These are phyloP conservation scores for Suhomyces pyralidae DNA, from an alignment of 805 yeast species.

Conservation along the genomic window DNA sequence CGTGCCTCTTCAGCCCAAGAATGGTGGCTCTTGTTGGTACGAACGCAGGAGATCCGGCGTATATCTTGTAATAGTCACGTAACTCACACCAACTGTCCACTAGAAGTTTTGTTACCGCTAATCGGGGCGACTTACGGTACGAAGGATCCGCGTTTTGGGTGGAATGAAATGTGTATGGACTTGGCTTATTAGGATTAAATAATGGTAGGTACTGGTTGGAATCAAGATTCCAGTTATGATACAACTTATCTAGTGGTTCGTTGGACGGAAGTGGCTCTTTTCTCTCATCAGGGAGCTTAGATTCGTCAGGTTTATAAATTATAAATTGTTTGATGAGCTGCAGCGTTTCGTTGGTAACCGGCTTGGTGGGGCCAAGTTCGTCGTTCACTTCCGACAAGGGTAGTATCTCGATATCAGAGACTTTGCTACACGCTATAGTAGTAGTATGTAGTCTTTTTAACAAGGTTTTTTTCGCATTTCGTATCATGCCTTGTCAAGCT, in stretches of 20 bases:
- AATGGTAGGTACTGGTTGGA: conserved; percentile 2
- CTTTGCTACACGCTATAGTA: background rate
- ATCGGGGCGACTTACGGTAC: conserved; percentile 28
- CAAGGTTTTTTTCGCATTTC: background rate
- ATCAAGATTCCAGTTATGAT: conserved; percentile 4
- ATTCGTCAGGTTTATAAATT: background rate
- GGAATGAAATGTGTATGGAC: conserved; percentile 27
- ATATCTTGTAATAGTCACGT: conserved; percentile 50
- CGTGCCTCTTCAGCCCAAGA: conserved; percentile 49
- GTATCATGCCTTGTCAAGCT: background rate
- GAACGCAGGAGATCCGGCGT: conserved; percentile 36
- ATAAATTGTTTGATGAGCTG: conserved; percentile 3
- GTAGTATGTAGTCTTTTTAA: background rate
- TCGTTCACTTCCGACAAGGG: background rate
- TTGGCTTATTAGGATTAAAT: background rate
- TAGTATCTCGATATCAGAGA: background rate
- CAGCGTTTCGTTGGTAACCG: background rate
- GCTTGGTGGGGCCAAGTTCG: background rate
- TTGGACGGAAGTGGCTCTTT: background rate
- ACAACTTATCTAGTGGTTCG: background rate
- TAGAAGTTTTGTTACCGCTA: conserved; percentile 59
- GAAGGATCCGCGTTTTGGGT: conserved; percentile 21
- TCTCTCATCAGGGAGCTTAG: background rate
- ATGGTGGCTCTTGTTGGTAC: conserved; percentile 39
- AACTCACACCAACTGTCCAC: conserved; percentile 71